A percentile compares a stretch with the other conserved stretches of the same genome.
These are phyloP conservation scores for Geotrichum europaeum DNA, from an alignment of 1,139 yeast species.

Conservation along the genomic window DNA sequence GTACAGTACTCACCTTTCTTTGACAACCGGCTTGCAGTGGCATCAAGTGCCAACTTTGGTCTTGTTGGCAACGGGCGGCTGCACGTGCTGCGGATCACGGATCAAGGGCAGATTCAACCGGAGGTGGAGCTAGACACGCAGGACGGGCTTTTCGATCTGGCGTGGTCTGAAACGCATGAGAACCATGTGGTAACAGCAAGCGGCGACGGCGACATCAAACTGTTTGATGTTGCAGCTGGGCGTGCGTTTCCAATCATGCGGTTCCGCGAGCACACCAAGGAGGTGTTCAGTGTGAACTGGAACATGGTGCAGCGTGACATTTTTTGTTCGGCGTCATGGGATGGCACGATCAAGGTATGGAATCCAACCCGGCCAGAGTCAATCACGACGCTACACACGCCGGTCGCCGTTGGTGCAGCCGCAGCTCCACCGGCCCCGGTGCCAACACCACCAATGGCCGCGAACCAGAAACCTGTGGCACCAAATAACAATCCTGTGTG, in stretches of 20 bases:
- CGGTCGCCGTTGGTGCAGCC: constrained; percentile 9
- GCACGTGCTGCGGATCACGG: constrained; percentile 59
- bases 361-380: constrained; percentile 57
- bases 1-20: constrained; percentile 87
- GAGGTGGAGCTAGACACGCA: constrained; percentile 76
- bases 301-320: constrained; percentile 67
- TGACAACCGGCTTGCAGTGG: constrained; percentile 85
- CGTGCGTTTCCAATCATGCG: constrained; percentile 63
- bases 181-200: constrained; percentile 76
- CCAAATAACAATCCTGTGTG: constrained; percentile 27
- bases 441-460: constrained; percentile 1
- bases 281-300: constrained; percentile 88
- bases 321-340: constrained; percentile 86
- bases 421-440: constrained; percentile 4
- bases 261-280: constrained; percentile 73
- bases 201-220: constrained; percentile 84
- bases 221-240: constrained; percentile 58
- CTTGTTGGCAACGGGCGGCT: constrained; percentile 89
- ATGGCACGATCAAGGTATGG: constrained; percentile 76
- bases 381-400: constrained; percentile 46
- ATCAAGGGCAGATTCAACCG: constrained; percentile 52
- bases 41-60: constrained; percentile 88
- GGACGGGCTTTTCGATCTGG: constrained; percentile 81
- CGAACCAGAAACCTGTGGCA: background rate
- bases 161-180: constrained; percentile 90